These are phyloP conservation scores for Yamadazyma sp. DNA, from an alignment of 805 yeast species.

Conservation along the genomic window DNA sequence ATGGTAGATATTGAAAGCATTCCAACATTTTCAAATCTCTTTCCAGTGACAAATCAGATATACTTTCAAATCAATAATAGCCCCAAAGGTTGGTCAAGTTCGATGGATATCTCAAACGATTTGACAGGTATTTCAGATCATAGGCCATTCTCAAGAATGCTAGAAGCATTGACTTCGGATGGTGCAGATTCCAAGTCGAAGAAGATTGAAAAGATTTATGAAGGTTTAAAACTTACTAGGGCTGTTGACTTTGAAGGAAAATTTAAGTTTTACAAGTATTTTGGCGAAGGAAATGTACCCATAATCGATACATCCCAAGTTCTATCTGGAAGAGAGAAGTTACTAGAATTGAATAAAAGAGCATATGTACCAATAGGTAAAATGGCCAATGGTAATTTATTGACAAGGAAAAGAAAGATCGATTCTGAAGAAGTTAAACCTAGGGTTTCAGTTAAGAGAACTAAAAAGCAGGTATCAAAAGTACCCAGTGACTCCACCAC, in stretches of 20 bases:
- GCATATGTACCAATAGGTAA: conserved; percentile 21
- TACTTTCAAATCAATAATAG: conserved; percentile 43
- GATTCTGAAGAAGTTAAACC: not conserved
- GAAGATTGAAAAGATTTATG: conserved; percentile 25
- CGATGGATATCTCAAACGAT: conserved; percentile 48
- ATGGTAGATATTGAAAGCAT: conserved; percentile 6
- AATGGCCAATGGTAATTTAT: conserved; percentile 17
- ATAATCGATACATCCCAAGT: not conserved
- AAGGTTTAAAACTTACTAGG: conserved; percentile 43
- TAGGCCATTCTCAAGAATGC: conserved; percentile 48
- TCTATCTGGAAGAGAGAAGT: no score
- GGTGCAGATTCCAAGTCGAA: conserved; percentile 28
- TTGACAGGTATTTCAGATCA: conserved; percentile 55
- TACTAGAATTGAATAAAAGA: conserved; percentile 13
- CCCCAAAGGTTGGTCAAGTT: conserved; percentile 57
- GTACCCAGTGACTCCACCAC: not conserved
- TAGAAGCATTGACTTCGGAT: conserved; percentile 48
- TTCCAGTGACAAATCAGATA: conserved; percentile 65
- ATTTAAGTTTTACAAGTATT: conserved; percentile 65
- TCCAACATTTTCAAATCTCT: conserved; percentile 49
- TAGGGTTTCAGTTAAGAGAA: conserved; percentile 1
- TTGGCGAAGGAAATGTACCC: conserved; percentile 7
- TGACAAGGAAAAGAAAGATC: conserved; percentile 4
- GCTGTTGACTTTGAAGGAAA: conserved; percentile 75
- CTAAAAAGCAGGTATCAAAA: not conserved